Base-by-base conservation (phyloP, 140 eudicot genomes). In the Stevia rebaudiana region DNA sequence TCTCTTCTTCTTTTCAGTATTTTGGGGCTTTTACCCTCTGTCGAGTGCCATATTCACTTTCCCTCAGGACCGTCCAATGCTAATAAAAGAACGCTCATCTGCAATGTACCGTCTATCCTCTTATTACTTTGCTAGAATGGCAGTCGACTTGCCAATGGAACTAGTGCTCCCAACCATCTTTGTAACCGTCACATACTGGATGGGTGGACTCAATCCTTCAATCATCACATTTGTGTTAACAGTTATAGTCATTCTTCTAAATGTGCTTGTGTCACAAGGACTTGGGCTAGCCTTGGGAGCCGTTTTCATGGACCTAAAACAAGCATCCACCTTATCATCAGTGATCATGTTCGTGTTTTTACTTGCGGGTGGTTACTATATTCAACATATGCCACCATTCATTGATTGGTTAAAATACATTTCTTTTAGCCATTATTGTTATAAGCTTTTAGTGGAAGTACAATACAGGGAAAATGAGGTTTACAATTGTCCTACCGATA, bases 271-370 rank as follows among this genome's bases (percentile, higher is more conserved):
- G 25, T 83, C 98, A 31, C 98, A 91, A 76, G 94, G 98, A 24
- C 82, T 91, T 17, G 98, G 98, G 17, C 82, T 87, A 58, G 98
- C 96, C 52, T 84, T 91, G 0, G 98, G 98, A n/a, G 98, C 98
- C 51, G 71, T 91, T 13, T 48, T 91, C 4, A 87, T 84, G 98
- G 98, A 91, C 63, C 80, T 87, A 3, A 87, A 87, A 63, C 95
- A 84, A 46, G 98, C 91, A 25, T 79, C 95, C 6, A 83, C 96
- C 21, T 67, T 91, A 39, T 86, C 98, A 21, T 91, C 98, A 0
- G 96, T 91, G 54, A 69, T 81, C 66, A 87, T 87, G 94, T 91
- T 91, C 16, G 95, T 91, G 19, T 82, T 91, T 40, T 78, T 91
- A 46, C 91, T 91, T 2, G 95, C 81, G 0, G 88, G 98, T 21